Conservation (phyloP, 2,329 filamentous ascomycete genomes). For the Phaeosphaeria sp. region DNA sequence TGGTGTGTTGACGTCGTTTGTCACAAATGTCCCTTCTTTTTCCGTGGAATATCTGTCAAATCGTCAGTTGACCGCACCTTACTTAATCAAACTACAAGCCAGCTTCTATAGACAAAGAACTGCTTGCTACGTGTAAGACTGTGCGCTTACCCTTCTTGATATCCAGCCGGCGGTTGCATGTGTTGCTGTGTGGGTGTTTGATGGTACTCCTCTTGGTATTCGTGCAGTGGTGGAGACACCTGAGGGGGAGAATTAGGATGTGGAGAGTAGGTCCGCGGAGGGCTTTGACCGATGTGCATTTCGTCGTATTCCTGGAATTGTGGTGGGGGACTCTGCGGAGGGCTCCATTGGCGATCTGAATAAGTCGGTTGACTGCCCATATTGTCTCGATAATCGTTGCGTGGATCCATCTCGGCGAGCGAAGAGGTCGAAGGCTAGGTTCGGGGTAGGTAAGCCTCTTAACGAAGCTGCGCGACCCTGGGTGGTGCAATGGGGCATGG, state of each 20-base stretch:
- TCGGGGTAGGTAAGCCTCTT: slow-evolving; percentile 15
- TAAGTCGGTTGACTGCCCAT: slow-evolving; percentile 16
- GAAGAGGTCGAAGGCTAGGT: slow-evolving; percentile 3
- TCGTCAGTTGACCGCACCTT: slow-evolving; percentile 9
- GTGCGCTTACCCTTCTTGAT: slow-evolving; percentile 20
- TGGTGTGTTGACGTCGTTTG: slow-evolving; percentile 17
- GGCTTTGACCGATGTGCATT: slow-evolving; percentile 15
- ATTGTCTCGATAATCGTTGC: slow-evolving; percentile 19
- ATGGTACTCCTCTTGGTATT: slow-evolving; percentile 20
- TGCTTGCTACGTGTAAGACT: not conserved
- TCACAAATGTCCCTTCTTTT: slow-evolving; percentile 23
- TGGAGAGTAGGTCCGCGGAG: slow-evolving; percentile 9
- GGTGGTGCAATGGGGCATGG: slow-evolving; percentile 5
- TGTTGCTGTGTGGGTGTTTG: slow-evolving; percentile 5
- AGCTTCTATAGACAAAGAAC: slow-evolving; percentile 2
- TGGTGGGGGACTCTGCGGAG: slow-evolving; percentile 28
- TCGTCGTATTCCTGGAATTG: slow-evolving; percentile 28
- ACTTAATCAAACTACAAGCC: not conserved
- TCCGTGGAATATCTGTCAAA: slow-evolving; percentile 23
- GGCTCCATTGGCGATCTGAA: slow-evolving; percentile 25
- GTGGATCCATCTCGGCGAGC: slow-evolving; percentile 21
- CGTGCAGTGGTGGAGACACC: slow-evolving; percentile 20
- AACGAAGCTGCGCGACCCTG: slow-evolving; percentile 1
- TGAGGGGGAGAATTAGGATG: slow-evolving; percentile 20
- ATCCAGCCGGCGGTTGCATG: slow-evolving; percentile 11